Evolutionary conservation across 345 rosid genomes (phyloP).

Genomic region (Adansonia digitata): DNA sequence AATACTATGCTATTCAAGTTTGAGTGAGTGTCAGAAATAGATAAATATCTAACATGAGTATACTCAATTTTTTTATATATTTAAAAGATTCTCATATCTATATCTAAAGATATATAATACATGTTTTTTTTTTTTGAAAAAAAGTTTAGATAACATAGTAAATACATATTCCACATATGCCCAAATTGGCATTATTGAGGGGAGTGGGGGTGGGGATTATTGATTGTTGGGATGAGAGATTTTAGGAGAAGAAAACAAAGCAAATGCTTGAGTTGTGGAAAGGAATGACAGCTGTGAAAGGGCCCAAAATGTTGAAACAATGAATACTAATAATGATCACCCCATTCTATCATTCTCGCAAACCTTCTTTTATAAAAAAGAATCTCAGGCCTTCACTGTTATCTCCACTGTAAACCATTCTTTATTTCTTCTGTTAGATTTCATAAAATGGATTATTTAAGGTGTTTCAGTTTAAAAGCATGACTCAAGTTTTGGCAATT

Average conservation of each 20-base stretch:
- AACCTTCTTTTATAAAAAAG: neutral
- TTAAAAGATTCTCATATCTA: too few species aligned
- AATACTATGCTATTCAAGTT: neutral
- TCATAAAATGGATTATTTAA: neutral
- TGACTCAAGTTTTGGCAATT: neutral
- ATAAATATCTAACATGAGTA: too few species aligned
- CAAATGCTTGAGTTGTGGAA: conserved; percentile 22
- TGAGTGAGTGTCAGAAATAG: too few species aligned
- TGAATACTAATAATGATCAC: neutral
- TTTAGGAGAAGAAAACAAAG: conserved; percentile 26
- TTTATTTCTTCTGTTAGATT: neutral
- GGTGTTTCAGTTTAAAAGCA: neutral
- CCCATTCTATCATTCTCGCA: neutral
- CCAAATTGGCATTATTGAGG: conserved; percentile 27
- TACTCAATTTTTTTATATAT: too few species aligned
- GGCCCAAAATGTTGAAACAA: conserved; percentile 21
- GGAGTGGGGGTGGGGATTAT: conserved; percentile 8
- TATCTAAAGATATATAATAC: too few species aligned
- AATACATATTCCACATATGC: neutral
- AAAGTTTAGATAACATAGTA: too few species aligned
- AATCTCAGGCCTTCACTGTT: too few species aligned
- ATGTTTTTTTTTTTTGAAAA: too few species aligned
- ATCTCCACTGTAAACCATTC: neutral
- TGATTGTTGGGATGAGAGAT: conserved; percentile 20
- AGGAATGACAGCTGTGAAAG: conserved; percentile 37